phyloP scores from a whole-genome alignment of 768 basidiomycete species.

The Boletus sp. region DNA sequence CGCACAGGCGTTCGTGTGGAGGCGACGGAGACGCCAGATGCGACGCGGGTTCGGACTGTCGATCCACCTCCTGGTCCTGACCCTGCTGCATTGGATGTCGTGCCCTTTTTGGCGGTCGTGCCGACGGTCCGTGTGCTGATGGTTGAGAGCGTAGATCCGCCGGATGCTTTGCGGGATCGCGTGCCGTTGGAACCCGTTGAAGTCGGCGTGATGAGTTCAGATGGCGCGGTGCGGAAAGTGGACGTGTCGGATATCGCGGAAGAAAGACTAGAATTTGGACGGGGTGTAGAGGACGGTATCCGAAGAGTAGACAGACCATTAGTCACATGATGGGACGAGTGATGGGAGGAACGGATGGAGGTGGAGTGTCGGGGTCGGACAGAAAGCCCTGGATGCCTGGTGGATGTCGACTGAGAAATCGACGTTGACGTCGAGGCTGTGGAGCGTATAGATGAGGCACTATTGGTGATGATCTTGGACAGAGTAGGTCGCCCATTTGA shows the following conservation, averaged over 20 bases:
- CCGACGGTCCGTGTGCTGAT: constrained; percentile 32
- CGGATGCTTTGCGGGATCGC: constrained; percentile 30
- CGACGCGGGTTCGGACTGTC: constrained; percentile 18
- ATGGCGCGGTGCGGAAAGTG: constrained; percentile 33
- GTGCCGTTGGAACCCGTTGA: constrained; percentile 22
- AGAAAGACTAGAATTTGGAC: constrained; percentile 30
- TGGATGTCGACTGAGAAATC: constrained; percentile 7
- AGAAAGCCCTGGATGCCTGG: constrained; percentile 17
- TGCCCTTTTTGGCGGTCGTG: constrained; percentile 20
- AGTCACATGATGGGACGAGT: constrained; percentile 12
- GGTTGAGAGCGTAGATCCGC: constrained; percentile 31
- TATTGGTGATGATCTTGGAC: constrained; percentile 28
- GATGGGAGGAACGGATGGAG: constrained; percentile 26
- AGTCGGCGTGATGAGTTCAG: constrained; percentile 30
- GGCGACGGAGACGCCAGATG: constrained; percentile 27
- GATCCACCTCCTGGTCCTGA: constrained; percentile 11
- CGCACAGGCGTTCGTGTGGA: constrained; percentile 27
- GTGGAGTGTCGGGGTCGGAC: constrained; percentile 21
- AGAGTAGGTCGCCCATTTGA: constrained; percentile 27
- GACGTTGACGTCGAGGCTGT: constrained; percentile 12
- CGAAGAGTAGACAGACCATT: constrained; percentile 30
- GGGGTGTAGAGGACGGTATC: constrained; percentile 27
- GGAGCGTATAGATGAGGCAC: constrained; percentile 24
- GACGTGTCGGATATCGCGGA: constrained; percentile 30
- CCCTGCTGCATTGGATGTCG: neutral